Evolutionary conservation across 78 protist genomes (phyloP).

Genomic region (Trichosphaerium sp.): DNA sequence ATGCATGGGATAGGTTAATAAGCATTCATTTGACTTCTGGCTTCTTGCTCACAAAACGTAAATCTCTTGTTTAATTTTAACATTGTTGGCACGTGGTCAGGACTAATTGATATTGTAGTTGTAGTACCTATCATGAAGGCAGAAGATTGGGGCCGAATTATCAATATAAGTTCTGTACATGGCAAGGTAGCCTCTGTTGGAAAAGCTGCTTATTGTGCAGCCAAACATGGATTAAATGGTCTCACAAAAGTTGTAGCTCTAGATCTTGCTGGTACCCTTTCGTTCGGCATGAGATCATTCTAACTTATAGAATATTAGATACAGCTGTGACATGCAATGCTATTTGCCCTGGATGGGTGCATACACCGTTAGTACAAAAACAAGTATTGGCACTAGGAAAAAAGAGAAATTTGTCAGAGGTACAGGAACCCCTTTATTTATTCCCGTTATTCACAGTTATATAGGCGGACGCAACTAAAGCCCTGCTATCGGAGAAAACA

Average conservation of each 20-base stretch:
- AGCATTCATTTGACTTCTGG: no score
- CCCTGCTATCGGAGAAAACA: no score
- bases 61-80: background rate
- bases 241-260: conserved; percentile 1
- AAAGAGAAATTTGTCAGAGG: background rate
- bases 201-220: conserved; percentile 14
- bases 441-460: no score
- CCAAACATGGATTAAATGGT: conserved; percentile 17
- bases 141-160: background rate
- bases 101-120: no score
- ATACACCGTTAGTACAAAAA: conserved; percentile 5
- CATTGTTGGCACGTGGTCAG: no score
- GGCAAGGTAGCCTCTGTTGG: background rate
- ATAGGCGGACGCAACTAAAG: no score
- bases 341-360: background rate
- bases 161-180: conserved; percentile 4
- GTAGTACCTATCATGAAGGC: background rate
- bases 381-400: background rate
- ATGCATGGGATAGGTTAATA: background rate
- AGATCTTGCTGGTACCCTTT: background rate
- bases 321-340: background rate
- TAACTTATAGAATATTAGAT: no score
- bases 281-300: no score
- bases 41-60: no score
- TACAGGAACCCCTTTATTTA: background rate